Conservation (phyloP, 2,329 filamentous ascomycete genomes). For the Arthrobotrys sphaeroides region DNA sequence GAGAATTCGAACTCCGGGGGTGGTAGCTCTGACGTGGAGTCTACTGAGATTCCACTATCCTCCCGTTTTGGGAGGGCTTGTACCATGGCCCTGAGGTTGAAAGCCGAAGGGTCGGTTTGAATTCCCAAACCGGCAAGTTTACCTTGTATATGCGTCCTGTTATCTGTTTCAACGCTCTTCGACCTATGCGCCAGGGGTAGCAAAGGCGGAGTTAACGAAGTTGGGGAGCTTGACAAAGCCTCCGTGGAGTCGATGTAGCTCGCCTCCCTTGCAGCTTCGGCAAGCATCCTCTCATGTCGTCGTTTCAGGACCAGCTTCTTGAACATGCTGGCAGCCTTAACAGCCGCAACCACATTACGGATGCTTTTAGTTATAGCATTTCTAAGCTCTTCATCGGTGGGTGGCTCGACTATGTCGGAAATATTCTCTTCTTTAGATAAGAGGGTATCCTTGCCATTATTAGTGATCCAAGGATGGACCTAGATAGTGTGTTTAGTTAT, state of each 20-base stretch:
- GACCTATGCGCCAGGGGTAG: slow-evolving; percentile 57
- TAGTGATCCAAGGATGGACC: slow-evolving; percentile 94
- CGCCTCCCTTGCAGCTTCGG: slow-evolving; percentile 14
- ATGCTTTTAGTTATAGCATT: slow-evolving; percentile 91
- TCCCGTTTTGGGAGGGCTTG: slow-evolving; percentile 54
- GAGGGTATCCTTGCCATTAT: slow-evolving; percentile 77
- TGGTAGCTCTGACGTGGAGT: not conserved
- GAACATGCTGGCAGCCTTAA: slow-evolving; percentile 90
- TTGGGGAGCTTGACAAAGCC: slow-evolving; percentile 42
- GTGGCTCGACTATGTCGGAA: slow-evolving; percentile 78
- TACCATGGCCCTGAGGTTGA: slow-evolving; percentile 54
- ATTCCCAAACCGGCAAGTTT: slow-evolving; percentile 67
- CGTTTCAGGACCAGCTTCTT: slow-evolving; percentile 66
- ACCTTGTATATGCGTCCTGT: slow-evolving; percentile 65
- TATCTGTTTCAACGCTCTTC: slow-evolving; percentile 66
- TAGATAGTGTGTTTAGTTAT: slow-evolving; percentile 61
- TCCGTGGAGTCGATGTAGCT: slow-evolving; percentile 19
- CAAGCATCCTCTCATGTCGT: slow-evolving; percentile 48
- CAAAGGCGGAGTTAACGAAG: slow-evolving; percentile 25
- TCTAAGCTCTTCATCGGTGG: slow-evolving; percentile 89
- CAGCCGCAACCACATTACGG: slow-evolving; percentile 83
- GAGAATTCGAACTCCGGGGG: slow-evolving; percentile 61
- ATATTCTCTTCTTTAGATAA: slow-evolving; percentile 87
- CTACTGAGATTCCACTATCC: slow-evolving; percentile 52
- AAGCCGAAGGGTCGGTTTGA: slow-evolving; percentile 63